Percentiles rank a stretch among this genome's conserved stretches.
Conservation (phyloP, 768 basidiomycete species). For the Chalciporus piperatus region DNA sequence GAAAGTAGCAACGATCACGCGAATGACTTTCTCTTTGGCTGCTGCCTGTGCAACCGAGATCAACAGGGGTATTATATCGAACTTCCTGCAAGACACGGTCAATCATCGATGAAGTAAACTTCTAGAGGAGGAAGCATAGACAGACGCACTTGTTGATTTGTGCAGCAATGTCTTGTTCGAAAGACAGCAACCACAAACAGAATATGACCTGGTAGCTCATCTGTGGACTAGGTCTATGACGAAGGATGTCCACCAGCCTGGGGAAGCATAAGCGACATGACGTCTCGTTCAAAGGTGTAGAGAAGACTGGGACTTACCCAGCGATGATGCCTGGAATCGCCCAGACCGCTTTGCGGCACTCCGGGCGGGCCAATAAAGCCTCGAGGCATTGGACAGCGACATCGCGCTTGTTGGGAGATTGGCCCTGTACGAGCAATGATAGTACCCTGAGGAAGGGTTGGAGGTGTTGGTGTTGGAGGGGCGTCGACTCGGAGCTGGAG, state of each 20-base stretch:
- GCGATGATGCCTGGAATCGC: conserved; percentile 59
- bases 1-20: conserved; percentile 90
- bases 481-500: conserved; percentile 48
- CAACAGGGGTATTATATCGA: conserved; percentile 83
- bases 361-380: conserved; percentile 75
- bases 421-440: conserved; percentile 58
- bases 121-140: neutral
- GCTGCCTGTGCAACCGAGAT: conserved; percentile 83
- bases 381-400: conserved; percentile 91
- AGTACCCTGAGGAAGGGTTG: conserved; percentile 60
- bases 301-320: conserved; percentile 45
- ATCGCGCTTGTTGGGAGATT: conserved; percentile 70
- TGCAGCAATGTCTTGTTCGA: conserved; percentile 81
- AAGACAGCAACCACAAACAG: conserved; percentile 92
- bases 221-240: conserved; percentile 80
- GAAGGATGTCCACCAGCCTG: conserved; percentile 82
- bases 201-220: conserved; percentile 94
- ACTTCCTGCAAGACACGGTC: conserved; percentile 53
- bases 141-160: conserved; percentile 74
- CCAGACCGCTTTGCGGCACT: conserved; percentile 83
- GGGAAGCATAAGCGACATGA: neutral
- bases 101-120: neutral
- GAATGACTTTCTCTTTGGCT: conserved; percentile 95
- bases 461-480: conserved; percentile 50
- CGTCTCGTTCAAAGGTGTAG: neutral